phyloP scores from a whole-genome alignment of 768 basidiomycete genomes.

The Galerina sulciceps region DNA sequence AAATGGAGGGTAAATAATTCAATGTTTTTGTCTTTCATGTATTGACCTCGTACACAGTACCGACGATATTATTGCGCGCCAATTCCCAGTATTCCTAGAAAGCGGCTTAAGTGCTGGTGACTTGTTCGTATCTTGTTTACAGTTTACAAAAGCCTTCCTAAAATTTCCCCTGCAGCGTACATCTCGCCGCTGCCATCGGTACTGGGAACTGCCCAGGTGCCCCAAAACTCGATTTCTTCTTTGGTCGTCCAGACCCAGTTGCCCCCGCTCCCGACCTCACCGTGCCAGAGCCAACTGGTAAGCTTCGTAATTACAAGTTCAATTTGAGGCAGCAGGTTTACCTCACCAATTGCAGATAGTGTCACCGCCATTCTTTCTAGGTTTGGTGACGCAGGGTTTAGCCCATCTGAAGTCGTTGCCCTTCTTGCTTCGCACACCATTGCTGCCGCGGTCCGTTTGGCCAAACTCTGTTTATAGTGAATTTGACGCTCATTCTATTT shows the following conservation, averaged over 20 bases:
- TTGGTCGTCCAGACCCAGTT: slow-evolving; percentile 29
- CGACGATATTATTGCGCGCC: slow-evolving; percentile 17
- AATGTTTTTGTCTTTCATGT: no score
- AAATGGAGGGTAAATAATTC: slow-evolving; percentile 19
- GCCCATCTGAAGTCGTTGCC: slow-evolving; percentile 25
- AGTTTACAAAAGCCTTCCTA: background rate
- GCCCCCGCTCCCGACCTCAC: slow-evolving; percentile 26
- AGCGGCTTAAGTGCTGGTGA: slow-evolving; percentile 22
- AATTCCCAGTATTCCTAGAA: slow-evolving; percentile 22
- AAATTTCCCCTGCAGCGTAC: slow-evolving; percentile 12
- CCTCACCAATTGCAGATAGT: slow-evolving; percentile 13
- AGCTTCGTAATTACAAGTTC: background rate
- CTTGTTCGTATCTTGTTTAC: slow-evolving; percentile 9
- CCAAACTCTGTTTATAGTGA: background rate
- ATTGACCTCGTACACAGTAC: slow-evolving; percentile 2
- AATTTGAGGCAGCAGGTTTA: no score
- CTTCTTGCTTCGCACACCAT: slow-evolving; percentile 29
- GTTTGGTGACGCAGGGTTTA: slow-evolving; percentile 32
- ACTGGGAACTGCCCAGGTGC: slow-evolving; percentile 40
- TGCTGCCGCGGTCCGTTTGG: slow-evolving; percentile 24
- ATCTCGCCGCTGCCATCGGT: slow-evolving; percentile 30
- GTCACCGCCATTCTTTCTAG: slow-evolving; percentile 27
- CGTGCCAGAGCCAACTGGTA: slow-evolving; percentile 23
- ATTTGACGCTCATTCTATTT: background rate
- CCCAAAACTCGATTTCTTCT: slow-evolving; percentile 33